phyloP scores from a whole-genome alignment of 2,329 filamentous ascomycete species.

The Arthrobotrys megalospora region DNA sequence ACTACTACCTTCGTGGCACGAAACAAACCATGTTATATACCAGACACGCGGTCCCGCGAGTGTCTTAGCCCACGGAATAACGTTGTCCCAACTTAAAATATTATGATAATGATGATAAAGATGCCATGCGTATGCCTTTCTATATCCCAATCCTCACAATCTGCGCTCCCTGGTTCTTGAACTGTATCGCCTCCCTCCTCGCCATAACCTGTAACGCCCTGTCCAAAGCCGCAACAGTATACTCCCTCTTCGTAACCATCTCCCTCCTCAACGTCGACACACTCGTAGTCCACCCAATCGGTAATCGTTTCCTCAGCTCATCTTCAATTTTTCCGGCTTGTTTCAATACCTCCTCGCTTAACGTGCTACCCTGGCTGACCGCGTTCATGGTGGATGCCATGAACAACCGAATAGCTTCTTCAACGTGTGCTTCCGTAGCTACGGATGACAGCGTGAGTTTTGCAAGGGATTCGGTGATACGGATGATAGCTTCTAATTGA shows the following conservation, averaged over 20 bases:
- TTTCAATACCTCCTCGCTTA: conserved; percentile 89
- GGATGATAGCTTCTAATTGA: conserved; percentile 95
- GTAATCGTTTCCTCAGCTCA: conserved; percentile 86
- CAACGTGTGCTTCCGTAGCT: conserved; percentile 91
- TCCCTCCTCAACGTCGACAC: conserved; percentile 87
- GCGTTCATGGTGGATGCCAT: conserved; percentile 98
- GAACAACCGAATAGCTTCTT: conserved; percentile 97
- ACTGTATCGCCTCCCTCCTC: conserved; percentile 86
- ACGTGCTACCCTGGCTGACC: conserved; percentile 87
- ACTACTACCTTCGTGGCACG: too few relatives aligned
- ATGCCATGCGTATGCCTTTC: conserved; percentile 2
- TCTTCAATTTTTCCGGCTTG: conserved; percentile 89
- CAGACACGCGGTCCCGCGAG: too few relatives aligned
- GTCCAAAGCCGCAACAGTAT: conserved; percentile 87
- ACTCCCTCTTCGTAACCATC: conserved; percentile 92
- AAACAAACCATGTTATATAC: too few relatives aligned
- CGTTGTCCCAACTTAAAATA: too few relatives aligned
- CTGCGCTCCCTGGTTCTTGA: conserved; percentile 81
- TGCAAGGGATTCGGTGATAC: conserved; percentile 94
- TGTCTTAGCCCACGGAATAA: too few relatives aligned
- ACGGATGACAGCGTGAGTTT: conserved; percentile 89
- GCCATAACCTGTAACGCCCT: conserved; percentile 88
- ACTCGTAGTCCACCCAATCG: conserved; percentile 96
- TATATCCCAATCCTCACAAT: conserved; percentile 81
- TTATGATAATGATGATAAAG: too few relatives aligned